These are phyloP conservation scores for Massospora cicadina DNA, from an alignment of 371 early-diverging fungal genomes.

Conservation along the genomic window DNA sequence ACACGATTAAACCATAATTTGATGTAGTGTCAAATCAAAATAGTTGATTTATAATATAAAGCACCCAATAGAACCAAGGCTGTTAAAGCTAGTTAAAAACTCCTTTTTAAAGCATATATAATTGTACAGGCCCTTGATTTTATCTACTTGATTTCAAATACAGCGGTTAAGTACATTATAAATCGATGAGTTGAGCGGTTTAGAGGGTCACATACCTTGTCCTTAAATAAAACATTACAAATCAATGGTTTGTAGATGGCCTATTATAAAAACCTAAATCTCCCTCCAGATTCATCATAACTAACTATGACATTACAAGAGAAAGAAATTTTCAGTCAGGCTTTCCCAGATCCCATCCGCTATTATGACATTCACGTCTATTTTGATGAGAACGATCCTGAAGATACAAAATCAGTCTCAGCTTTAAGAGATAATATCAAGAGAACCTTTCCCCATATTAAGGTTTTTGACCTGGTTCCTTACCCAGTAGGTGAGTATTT, in stretches of 20 bases:
- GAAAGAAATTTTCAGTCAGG: too few relatives aligned
- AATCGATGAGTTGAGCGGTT: not conserved
- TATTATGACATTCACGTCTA: slow-evolving; percentile 9
- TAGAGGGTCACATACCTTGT: not conserved
- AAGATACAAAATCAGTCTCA: not conserved
- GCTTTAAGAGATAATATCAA: not conserved
- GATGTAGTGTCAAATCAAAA: not conserved
- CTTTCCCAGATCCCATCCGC: slow-evolving; percentile 1
- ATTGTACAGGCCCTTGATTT: not conserved
- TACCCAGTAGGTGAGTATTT: slow-evolving; percentile 7
- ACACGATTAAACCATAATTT: not conserved
- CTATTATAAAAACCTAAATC: not conserved
- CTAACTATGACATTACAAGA: too few relatives aligned
- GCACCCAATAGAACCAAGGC: not conserved
- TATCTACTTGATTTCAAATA: not conserved
- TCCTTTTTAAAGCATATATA: not conserved
- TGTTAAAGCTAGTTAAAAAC: not conserved
- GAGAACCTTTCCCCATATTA: not conserved
- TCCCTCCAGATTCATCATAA: not conserved
- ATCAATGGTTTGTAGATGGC: not conserved
- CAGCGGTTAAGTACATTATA: not conserved
- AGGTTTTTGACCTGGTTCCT: slow-evolving; percentile 3
- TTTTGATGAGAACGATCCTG: slow-evolving; percentile 1
- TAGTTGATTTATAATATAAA: not conserved
- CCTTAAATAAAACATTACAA: not conserved